Base-by-base conservation (phyloP, 2,329 filamentous ascomycete species). In the Parastagonospora nodorum region DNA sequence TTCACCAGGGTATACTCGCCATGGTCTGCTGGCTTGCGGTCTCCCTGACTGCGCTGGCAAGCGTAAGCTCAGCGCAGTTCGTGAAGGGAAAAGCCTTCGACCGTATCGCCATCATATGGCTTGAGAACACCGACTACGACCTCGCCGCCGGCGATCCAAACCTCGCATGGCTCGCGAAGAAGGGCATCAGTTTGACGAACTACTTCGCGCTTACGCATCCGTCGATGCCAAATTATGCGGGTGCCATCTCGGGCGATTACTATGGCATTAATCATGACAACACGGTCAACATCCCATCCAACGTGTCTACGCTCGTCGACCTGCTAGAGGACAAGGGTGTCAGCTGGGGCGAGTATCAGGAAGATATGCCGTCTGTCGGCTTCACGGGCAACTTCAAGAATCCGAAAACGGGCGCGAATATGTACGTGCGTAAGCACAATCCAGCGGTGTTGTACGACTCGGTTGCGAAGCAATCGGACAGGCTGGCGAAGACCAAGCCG, bases 381-480 rank as follows among this genome's bases (percentile, higher is more conserved):
- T 93, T 84, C 74, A 81, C 89, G 70, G 89, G 88, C 1, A 61
- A 70, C 3, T 77, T 75, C 0, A 90, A 78, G 69, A 78, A 84
- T 48, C 90, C 91, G 73, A 55, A 83, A 60, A 89, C 82, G 2
- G 82, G 83, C 28, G 80, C 82, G 42, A 89, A 92, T 64, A 84
- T 88, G 75, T 94, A 94, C 68, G 89, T 93, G 7, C 86, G 90
- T 67, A 93, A 94, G 76, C 90, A 94, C 77, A 91, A 92, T 68
- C 80, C 77, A 38, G 75, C 80, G 12, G 76, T 92, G 49, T 77
- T 88, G 47, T 90, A 84, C 74, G 82, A 91, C 68, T 84, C 82
- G 31, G 80, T 89, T 44, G 81, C 86, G 50, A 77, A 80, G 45
- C 81, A 80, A 42, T 71, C 79, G 27, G 78, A 84, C 15, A 85